Conservation (phyloP, 164 flowering plant genomes). For the Aristolochia contorta region DNA sequence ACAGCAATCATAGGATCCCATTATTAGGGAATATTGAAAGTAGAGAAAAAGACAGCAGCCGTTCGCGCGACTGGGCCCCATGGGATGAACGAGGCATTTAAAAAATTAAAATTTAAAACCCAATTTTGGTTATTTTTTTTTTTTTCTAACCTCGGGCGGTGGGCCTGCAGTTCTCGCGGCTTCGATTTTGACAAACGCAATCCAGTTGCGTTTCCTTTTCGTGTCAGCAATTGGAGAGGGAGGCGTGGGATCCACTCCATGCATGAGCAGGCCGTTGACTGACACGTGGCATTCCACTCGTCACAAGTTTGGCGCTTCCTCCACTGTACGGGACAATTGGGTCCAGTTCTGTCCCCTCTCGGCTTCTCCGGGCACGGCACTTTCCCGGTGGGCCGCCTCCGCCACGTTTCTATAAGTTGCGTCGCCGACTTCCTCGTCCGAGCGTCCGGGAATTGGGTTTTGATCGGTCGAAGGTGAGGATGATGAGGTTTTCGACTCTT, state of each 20-base stretch:
- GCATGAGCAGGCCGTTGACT: background rate
- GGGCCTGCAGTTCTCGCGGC: slow-evolving; percentile 14
- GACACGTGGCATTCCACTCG: slow-evolving; percentile 6
- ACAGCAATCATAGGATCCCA: too few relatives aligned
- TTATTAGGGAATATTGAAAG: too few relatives aligned
- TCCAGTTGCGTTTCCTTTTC: background rate
- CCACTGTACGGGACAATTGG: background rate
- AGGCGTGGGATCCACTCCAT: slow-evolving; percentile 1
- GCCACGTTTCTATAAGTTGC: background rate
- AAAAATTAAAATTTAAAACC: too few relatives aligned
- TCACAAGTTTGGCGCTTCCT: background rate
- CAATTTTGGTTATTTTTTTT: too few relatives aligned
- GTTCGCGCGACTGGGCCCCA: too few relatives aligned
- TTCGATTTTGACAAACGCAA: slow-evolving; percentile 24
- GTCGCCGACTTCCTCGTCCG: background rate
- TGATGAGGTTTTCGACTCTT: too few relatives aligned
- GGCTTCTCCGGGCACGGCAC: background rate
- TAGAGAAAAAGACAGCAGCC: too few relatives aligned
- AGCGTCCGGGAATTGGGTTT: too few relatives aligned
- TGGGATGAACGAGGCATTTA: too few relatives aligned
- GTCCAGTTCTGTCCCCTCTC: too few relatives aligned
- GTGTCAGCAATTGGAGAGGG: background rate
- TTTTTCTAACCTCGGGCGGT: too few relatives aligned
- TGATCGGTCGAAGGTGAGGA: too few relatives aligned
- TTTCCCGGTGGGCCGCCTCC: background rate